Conservation (phyloP, 768 basidiomycete genomes). For the Dioszegia crocea region DNA sequence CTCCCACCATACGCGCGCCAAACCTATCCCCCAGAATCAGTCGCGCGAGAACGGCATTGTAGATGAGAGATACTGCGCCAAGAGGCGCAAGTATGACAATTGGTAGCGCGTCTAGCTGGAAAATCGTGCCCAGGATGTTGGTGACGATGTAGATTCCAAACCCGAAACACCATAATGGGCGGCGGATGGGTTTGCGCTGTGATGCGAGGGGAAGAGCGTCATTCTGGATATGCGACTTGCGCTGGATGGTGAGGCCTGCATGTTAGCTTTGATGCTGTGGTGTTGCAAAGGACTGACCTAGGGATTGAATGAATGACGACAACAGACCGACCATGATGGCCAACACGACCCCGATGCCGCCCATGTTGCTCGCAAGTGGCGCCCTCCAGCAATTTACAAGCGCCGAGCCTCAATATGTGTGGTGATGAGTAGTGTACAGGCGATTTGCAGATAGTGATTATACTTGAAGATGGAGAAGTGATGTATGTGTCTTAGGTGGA, state of each 20-base stretch:
- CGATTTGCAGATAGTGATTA: no score
- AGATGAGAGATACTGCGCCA: conserved; percentile 87
- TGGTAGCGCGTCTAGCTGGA: conserved; percentile 88
- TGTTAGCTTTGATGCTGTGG: neutral
- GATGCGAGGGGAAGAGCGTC: conserved; percentile 63
- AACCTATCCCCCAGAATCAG: conserved; percentile 79
- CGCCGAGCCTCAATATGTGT: no score
- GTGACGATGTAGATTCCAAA: conserved; percentile 82
- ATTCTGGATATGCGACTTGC: conserved; percentile 85
- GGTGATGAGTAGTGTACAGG: no score
- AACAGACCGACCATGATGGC: conserved; percentile 62
- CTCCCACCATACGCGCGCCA: conserved; percentile 77
- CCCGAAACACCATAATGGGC: conserved; percentile 84
- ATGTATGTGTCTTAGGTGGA: neutral
- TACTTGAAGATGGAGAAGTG: no score
- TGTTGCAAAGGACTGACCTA: conserved; percentile 53
- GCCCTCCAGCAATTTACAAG: no score
- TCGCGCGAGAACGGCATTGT: conserved; percentile 88
- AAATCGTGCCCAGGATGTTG: conserved; percentile 78
- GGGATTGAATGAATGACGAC: conserved; percentile 80
- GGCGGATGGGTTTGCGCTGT: conserved; percentile 66
- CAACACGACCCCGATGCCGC: conserved; percentile 41
- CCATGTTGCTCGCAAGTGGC: conserved; percentile 11
- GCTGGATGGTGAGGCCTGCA: conserved; percentile 75
- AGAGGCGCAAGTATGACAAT: conserved; percentile 92